Base-by-base conservation (phyloP, 169 alveolate species). In the Babesia caballi region DNA sequence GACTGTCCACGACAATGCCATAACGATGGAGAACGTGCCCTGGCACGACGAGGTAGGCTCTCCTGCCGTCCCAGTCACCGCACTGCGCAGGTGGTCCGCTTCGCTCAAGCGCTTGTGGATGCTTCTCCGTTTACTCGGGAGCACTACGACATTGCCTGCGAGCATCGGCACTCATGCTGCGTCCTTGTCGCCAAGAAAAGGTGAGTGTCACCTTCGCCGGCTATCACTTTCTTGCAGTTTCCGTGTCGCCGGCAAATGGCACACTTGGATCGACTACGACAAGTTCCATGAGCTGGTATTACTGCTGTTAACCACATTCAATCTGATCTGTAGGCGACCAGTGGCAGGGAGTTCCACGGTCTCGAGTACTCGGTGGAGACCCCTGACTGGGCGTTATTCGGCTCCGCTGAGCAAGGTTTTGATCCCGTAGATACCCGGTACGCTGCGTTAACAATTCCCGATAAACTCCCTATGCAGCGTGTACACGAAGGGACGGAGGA, bases 251-350 rank as follows among this genome's bases (percentile, higher is more conserved):
- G 94, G 94, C 41, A 89, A 57, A 67, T 94, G 97, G 97, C 92
- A 88, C 66, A 94, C 96, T 11, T 92, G 96, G 95, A 92, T 94
- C 51, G 85, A 94, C 67, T 94, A 92, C 56, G 92, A 89, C 23
- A 80, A 72, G 46, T 94, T 94, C 80, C 91, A 89, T 59, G 71
- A 58, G 17, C 85, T 94, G 53, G 94, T 90, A 44, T 54, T 75
- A 0, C 21, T 42, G 15, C 41, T 9, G 44, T 3, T 14, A 14
- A 2, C 15, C 14, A n/a, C 21, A 41, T 7, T 11, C 53, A 25
- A 32, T 41, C 56, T 15, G 36, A 6, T 15, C 12, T 51, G 6
- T 42, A 60, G 76, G 88, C 63, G 19, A 77, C 61, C 35, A 74
- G 81, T 41, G 86, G 86, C 21, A 51, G 51, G 25, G 77, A 84